These are phyloP conservation scores for Clavariopsis aquatica DNA, from an alignment of 495 filamentous ascomycete genomes.

Conservation along the genomic window DNA sequence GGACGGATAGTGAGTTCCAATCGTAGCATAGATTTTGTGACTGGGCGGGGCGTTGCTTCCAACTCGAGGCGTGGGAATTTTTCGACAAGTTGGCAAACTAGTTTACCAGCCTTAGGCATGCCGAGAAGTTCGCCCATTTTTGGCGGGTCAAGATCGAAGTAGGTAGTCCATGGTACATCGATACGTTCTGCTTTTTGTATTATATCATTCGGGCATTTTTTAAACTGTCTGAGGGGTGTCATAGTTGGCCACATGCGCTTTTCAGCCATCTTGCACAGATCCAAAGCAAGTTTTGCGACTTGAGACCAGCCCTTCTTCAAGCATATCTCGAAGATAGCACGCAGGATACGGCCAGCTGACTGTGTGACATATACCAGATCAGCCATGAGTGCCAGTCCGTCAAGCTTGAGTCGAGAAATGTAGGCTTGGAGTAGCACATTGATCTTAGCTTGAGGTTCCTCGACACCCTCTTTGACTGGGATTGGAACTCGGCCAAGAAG, in stretches of 20 bases:
- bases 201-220: conserved; percentile 74
- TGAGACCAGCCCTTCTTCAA: conserved; percentile 95
- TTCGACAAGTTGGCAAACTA: conserved; percentile 79
- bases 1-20: conserved; percentile 91
- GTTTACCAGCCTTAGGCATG: conserved; percentile 83
- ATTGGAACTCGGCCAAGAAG: conserved; percentile 87
- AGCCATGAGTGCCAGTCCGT: conserved; percentile 94
- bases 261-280: conserved; percentile 99
- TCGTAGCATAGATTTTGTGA: conserved; percentile 94
- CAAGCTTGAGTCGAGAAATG: conserved; percentile 90
- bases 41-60: conserved; percentile 87
- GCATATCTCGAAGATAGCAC: conserved; percentile 94
- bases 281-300: conserved; percentile 87
- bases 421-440: conserved; percentile 98
- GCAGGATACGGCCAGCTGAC: conserved; percentile 91
- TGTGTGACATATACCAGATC: conserved; percentile 99
- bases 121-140: conserved; percentile 95
- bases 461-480: conserved; percentile 95
- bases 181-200: conserved; percentile 90
- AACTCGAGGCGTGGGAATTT: conserved; percentile 94
- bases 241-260: conserved; percentile 99
- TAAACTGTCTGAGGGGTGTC: conserved; percentile 89
- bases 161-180: conserved; percentile 88
- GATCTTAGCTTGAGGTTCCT: conserved; percentile 97
- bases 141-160: conserved; percentile 94